These are phyloP conservation scores for Chimonanthus praecox DNA, from an alignment of 164 flowering plant genomes.

Conservation along the genomic window DNA sequence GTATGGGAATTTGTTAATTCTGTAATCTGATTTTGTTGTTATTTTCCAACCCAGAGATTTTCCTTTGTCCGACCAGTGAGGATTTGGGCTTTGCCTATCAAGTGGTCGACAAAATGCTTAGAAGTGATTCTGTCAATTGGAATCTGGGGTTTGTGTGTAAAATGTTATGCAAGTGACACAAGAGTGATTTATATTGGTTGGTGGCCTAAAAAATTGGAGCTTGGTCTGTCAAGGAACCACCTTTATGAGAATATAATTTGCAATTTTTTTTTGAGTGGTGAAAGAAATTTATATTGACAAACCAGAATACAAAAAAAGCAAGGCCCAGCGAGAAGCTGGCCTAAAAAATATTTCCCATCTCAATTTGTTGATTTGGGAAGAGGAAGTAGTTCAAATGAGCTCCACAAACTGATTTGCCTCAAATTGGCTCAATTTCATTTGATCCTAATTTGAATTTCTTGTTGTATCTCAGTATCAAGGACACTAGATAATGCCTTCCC, in stretches of 20 bases:
- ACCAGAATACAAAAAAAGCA: no score
- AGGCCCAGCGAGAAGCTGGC: not conserved
- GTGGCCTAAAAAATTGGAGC: not conserved
- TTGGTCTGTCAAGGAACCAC: not conserved
- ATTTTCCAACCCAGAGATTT: not conserved
- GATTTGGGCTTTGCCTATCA: no score
- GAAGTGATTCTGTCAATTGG: not conserved
- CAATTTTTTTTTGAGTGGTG: not conserved
- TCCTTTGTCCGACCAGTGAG: no score
- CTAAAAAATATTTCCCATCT: not conserved
- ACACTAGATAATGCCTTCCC: slow-evolving; percentile 59
- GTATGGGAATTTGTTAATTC: not conserved
- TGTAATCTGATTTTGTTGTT: not conserved
- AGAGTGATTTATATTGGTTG: not conserved
- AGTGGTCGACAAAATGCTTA: not conserved
- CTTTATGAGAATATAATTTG: not conserved
- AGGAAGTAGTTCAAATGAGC: not conserved
- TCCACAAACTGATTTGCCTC: not conserved
- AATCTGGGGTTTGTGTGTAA: no score
- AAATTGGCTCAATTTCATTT: not conserved
- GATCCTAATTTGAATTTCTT: not conserved
- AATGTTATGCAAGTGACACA: not conserved
- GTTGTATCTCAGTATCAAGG: not conserved
- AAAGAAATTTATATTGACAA: no score
- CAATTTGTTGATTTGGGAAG: not conserved